Percentiles rank a stretch among this genome's conserved stretches.
Evolutionary conservation across 2,329 filamentous ascomycete species (phyloP).

Genomic region (Epichloe scottii): DNA sequence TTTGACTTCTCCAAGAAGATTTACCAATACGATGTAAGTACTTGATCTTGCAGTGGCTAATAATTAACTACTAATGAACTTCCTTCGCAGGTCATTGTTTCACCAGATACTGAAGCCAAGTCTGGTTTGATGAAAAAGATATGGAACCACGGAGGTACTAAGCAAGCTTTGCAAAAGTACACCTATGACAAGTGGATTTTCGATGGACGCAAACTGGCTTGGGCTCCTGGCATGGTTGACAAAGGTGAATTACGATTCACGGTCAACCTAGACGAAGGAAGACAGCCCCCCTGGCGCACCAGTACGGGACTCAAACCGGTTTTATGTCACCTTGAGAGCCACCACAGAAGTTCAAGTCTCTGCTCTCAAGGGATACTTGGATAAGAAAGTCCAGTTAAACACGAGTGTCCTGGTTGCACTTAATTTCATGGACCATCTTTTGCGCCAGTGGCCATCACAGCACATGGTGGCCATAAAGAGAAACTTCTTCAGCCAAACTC

Average conservation of each 20-base stretch:
- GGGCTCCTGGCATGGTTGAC: slow-evolving; percentile 38
- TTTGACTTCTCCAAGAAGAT: slow-evolving; percentile 48
- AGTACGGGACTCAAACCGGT: slow-evolving; percentile 31
- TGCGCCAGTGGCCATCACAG: slow-evolving; percentile 66
- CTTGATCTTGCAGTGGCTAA: too few relatives aligned
- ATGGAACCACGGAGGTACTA: slow-evolving; percentile 55
- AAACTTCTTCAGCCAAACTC: slow-evolving; percentile 58
- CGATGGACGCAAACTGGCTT: slow-evolving; percentile 77
- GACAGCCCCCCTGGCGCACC: slow-evolving; percentile 25
- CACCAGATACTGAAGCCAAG: slow-evolving; percentile 47
- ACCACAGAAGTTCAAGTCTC: slow-evolving; percentile 59
- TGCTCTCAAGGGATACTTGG: slow-evolving; percentile 53
- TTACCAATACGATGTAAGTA: slow-evolving; percentile 74
- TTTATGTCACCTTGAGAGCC: slow-evolving; percentile 48
- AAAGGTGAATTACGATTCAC: slow-evolving; percentile 39
- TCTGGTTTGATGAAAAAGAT: slow-evolving; percentile 59
- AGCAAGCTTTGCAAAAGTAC: slow-evolving; percentile 37
- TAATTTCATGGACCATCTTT: slow-evolving; percentile 81
- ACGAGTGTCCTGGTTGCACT: slow-evolving; percentile 64
- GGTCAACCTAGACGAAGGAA: slow-evolving; percentile 63
- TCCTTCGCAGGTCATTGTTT: slow-evolving; percentile 47
- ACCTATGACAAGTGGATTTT: slow-evolving; percentile 49
- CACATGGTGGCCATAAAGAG: slow-evolving; percentile 62
- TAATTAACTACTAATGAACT: neutral
- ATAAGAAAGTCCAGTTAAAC: slow-evolving; percentile 46